Percentiles rank a stretch among this genome's conserved stretches.
Conservation (phyloP, 2,329 filamentous ascomycete species). For the Nigrospora sphaerica region DNA sequence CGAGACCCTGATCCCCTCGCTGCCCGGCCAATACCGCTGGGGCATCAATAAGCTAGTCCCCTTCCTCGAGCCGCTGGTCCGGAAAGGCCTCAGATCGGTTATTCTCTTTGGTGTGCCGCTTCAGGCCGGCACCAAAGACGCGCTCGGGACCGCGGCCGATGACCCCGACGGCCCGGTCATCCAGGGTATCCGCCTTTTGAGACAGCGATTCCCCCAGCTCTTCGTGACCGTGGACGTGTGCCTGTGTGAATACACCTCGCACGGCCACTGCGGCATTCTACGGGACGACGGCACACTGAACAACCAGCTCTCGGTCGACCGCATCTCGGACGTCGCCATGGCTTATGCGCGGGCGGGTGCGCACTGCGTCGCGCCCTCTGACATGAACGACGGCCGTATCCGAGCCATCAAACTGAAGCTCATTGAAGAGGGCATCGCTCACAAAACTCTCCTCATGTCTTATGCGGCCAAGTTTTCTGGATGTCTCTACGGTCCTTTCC, state of each 20-base stretch:
- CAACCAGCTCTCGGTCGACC: slow-evolving; percentile 87
- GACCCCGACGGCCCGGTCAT: slow-evolving; percentile 92
- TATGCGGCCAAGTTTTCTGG: slow-evolving; percentile 98
- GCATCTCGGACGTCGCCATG: slow-evolving; percentile 94
- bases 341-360: slow-evolving; percentile 94
- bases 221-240: slow-evolving; percentile 93
- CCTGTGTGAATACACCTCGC: slow-evolving; percentile 96
- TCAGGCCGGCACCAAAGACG: slow-evolving; percentile 74
- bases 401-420: slow-evolving; percentile 97
- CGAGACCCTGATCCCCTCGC: slow-evolving; percentile 80
- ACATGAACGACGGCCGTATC: slow-evolving; percentile 98
- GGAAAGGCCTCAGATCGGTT: slow-evolving; percentile 84
- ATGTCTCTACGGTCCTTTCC: slow-evolving; percentile 93
- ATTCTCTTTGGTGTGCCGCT: slow-evolving; percentile 95
- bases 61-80: slow-evolving; percentile 82
- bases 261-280: slow-evolving; percentile 95
- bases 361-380: slow-evolving; percentile 92
- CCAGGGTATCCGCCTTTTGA: slow-evolving; percentile 73
- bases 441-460: slow-evolving; percentile 90
- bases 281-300: slow-evolving; percentile 89
- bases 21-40: slow-evolving; percentile 84
- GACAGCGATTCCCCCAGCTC: slow-evolving; percentile 78
- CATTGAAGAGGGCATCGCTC: slow-evolving; percentile 88
- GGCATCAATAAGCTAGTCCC: slow-evolving; percentile 77
- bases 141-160: slow-evolving; percentile 84